Base-by-base conservation (phyloP, 2,329 filamentous ascomycete genomes). In the Blastomyces percursus region DNA sequence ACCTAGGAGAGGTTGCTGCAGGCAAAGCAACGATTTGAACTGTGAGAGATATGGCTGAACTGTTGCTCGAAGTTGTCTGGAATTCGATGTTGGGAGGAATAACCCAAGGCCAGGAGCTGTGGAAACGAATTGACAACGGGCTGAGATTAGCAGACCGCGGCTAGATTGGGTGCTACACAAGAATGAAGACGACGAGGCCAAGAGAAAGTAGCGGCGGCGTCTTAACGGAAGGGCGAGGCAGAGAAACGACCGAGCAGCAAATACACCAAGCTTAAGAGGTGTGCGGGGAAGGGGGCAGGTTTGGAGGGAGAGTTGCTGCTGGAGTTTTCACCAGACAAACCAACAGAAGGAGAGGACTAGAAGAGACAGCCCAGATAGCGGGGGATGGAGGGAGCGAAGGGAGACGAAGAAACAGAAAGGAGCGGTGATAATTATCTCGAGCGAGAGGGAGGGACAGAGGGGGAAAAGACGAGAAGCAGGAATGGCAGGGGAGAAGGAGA, bases 341-440 rank as follows among this genome's bases (percentile, higher is more conserved):
- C 40, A 35, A 42, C 46, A 60, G 51, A 60, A 61, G 30, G 32
- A 51, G 42, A 30, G 32, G 35, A 62, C 38, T 24, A 46, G 54
- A 16, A 59, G 42, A 8, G 14, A 38, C 16, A 57, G 48, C 44
- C 44, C 19, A 30, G 62, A 59, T 67, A 66, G 67, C 8, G 32
- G 32, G 61, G 64, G 69, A 60, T 67, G 62, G 64, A 65, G 48
- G 61, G 61, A 62, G 46, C 63, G 59, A 63, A 55, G 50, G 38
- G 65, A 65, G 67, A 52, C 66, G 62, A 65, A 69, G 59, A 68
- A 66, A 1, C 32, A 42, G 61, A 65, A 65, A 48, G 63, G 62
- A 60, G 46, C 16, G 63, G 56, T 63, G 65, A 35, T 30, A 59
- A 9, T 35, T 9, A 9, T 35, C 32, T 11, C 57, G 60, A 66